phyloP scores from a whole-genome alignment of 2,329 filamentous ascomycete species.

The Sphaceloma murrayae region DNA sequence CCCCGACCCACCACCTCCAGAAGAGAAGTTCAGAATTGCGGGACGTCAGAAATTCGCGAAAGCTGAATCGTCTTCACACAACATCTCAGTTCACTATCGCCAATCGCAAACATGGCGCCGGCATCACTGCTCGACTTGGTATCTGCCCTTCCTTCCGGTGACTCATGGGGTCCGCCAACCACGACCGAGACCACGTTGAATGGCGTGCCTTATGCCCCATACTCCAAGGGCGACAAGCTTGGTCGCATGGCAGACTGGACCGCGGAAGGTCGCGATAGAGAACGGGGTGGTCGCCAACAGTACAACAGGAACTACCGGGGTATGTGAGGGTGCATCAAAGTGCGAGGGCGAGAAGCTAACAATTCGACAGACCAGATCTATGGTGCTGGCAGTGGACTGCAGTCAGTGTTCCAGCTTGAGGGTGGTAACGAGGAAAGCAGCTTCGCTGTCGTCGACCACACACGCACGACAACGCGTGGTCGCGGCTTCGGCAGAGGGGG shows the following conservation, averaged over 20 bases:
- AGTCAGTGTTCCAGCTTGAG: conserved; percentile 74
- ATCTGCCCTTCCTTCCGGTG: conserved; percentile 35
- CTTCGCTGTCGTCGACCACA: conserved; percentile 97
- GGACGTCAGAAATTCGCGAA: background rate
- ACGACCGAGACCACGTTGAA: conserved; percentile 81
- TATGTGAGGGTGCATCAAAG: conserved; percentile 30
- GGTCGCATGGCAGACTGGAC: conserved; percentile 99
- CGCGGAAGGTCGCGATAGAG: conserved; percentile 68
- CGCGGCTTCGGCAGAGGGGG: conserved; percentile 76
- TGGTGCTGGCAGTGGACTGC: conserved; percentile 71
- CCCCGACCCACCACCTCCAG: background rate
- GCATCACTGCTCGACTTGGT: conserved; percentile 41
- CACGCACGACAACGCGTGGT: conserved; percentile 72
- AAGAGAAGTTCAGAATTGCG: conserved; percentile 9
- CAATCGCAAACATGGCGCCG: conserved; percentile 32
- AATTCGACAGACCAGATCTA: conserved; percentile 68
- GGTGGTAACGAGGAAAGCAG: conserved; percentile 90
- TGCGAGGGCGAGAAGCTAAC: conserved; percentile 21
- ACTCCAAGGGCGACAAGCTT: conserved; percentile 96
- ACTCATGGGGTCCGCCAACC: conserved; percentile 70
- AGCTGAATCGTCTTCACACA: background rate
- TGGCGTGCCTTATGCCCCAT: conserved; percentile 93
- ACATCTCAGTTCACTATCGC: background rate
- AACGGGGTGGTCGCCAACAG: conserved; percentile 72
- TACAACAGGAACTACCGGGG: conserved; percentile 92